phyloP scores from a whole-genome alignment of 2,329 filamentous ascomycete genomes.

The Sporothrix pallida region DNA sequence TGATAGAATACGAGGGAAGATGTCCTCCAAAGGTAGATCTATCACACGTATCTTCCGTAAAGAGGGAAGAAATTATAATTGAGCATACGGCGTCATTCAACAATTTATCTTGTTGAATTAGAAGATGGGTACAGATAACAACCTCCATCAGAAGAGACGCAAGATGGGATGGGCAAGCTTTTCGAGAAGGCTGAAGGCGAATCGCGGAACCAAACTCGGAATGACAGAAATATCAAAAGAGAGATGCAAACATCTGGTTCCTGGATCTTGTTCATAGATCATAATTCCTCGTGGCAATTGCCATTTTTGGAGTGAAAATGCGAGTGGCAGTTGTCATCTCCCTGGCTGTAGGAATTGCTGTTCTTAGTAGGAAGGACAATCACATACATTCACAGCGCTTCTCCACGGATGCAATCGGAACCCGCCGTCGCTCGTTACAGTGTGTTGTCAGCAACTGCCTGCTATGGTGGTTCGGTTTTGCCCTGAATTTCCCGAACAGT shows the following conservation, averaged over 20 bases:
- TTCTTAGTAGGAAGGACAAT: background rate
- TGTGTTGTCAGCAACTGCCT: background rate
- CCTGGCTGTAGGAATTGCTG: background rate
- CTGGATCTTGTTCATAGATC: background rate
- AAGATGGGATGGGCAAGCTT: no score
- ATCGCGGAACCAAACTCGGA: background rate
- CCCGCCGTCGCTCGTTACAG: background rate
- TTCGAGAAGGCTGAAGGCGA: background rate
- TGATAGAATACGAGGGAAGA: background rate
- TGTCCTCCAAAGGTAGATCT: no score
- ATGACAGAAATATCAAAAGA: background rate
- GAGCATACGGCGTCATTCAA: no score
- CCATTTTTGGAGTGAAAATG: background rate
- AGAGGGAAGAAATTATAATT: no score
- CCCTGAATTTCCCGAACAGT: conserved; percentile 7
- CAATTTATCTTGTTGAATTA: no score
- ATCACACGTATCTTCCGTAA: no score
- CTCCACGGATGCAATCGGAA: conserved; percentile 13
- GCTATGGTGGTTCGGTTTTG: conserved; percentile 5
- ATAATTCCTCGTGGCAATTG: background rate
- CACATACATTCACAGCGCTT: background rate
- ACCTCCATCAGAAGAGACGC: no score
- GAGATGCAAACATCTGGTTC: background rate
- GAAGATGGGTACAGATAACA: no score
- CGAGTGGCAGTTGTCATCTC: background rate